Percentiles rank a stretch among this genome's conserved stretches.
These are phyloP conservation scores for Trypanosoma conorhini DNA, from an alignment of 208 protist species.

Conservation along the genomic window DNA sequence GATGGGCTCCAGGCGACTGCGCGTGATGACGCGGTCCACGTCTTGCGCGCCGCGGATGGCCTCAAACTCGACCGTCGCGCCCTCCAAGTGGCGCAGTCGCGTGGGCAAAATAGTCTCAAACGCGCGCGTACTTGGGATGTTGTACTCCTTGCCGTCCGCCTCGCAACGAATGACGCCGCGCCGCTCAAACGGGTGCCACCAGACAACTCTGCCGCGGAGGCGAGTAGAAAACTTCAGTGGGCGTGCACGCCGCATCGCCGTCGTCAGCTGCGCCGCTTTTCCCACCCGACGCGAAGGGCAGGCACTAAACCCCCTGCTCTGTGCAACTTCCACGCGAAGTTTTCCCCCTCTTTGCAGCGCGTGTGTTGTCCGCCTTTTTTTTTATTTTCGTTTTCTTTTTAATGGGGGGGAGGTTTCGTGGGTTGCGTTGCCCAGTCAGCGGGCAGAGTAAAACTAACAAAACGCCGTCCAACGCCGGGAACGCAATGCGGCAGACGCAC, in stretches of 20 bases:
- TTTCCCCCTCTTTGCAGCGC: too few species aligned
- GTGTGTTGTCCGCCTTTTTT: too few species aligned
- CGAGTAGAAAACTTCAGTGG: conserved; percentile 1
- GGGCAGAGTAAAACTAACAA: too few species aligned
- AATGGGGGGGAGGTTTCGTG: too few species aligned
- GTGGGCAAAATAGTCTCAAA: conserved; percentile 89
- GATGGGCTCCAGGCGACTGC: conserved; percentile 54
- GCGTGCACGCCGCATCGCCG: background rate
- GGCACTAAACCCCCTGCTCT: background rate
- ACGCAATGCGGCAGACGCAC: too few species aligned
- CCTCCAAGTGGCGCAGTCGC: conserved; percentile 57
- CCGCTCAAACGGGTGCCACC: conserved; percentile 85
- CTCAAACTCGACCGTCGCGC: conserved; percentile 65
- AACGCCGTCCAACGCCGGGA: too few species aligned
- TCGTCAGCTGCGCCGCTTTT: background rate
- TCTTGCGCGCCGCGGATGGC: conserved; percentile 27
- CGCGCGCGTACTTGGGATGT: conserved; percentile 73
- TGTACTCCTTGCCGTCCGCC: conserved; percentile 42
- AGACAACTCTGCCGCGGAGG: conserved; percentile 42
- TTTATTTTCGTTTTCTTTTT: too few species aligned
- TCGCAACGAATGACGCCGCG: conserved; percentile 63
- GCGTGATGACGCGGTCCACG: conserved; percentile 72
- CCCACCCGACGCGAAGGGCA: background rate
- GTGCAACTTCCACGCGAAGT: background rate
- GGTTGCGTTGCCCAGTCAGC: too few species aligned